These are phyloP conservation scores for Chlamydomonas asymmetrica DNA, from an alignment of 139 green algal genomes.

Conservation along the genomic window DNA sequence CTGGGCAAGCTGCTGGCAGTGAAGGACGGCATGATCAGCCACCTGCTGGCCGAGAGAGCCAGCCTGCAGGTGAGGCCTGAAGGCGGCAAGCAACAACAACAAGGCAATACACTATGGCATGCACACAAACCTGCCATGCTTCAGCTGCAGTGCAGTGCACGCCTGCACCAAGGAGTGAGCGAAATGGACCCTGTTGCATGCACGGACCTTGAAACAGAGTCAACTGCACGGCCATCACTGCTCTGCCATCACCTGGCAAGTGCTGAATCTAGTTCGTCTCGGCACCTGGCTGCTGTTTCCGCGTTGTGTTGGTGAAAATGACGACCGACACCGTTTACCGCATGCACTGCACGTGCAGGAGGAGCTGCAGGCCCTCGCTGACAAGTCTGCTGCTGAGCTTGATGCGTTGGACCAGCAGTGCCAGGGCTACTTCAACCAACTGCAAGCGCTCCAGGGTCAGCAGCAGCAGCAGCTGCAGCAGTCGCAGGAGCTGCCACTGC, in stretches of 20 bases:
- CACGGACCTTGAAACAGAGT: not conserved
- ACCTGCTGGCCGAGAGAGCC: conserved; percentile 21
- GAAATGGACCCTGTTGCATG: not conserved
- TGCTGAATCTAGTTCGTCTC: not conserved
- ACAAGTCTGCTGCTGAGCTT: conserved; percentile 12
- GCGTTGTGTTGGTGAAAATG: not conserved
- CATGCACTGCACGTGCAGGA: not conserved
- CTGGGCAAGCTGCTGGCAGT: conserved; percentile 21
- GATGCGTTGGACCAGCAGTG: conserved; percentile 16
- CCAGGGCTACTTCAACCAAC: conserved; percentile 2
- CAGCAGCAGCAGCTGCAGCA: too few relatives aligned
- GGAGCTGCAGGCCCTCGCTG: conserved; percentile 22
- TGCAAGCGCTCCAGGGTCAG: conserved; percentile 12
- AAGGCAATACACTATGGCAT: not conserved
- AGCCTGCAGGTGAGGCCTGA: not conserved
- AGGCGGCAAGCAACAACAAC: not conserved
- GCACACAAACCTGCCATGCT: not conserved
- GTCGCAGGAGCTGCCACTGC: too few relatives aligned
- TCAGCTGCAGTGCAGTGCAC: not conserved
- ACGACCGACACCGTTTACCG: too few relatives aligned
- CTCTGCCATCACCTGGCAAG: not conserved
- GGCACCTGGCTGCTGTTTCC: not conserved
- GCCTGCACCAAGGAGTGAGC: not conserved
- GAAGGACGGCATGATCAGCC: conserved; percentile 21
- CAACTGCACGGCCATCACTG: not conserved